phyloP scores from a whole-genome alignment of 2,329 filamentous ascomycete genomes.

The Epichloe coenophiala region DNA sequence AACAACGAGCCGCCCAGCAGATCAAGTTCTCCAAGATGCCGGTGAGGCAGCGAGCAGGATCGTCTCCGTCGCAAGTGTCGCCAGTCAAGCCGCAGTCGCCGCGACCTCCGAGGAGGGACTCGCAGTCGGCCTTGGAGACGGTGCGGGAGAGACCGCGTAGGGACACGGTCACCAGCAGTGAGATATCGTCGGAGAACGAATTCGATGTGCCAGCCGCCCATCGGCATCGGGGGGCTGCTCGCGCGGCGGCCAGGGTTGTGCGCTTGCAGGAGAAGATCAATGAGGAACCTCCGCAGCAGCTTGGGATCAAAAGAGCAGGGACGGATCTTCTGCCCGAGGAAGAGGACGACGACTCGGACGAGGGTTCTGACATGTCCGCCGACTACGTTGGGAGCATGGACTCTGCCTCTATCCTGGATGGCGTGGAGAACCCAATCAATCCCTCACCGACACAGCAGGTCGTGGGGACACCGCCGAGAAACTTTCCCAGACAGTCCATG shows the following conservation, averaged over 20 bases:
- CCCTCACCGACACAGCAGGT: constrained; percentile 42
- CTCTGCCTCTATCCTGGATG: constrained; percentile 57
- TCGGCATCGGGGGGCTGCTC: constrained; percentile 46
- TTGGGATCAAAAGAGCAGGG: constrained; percentile 29
- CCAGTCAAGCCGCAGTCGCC: constrained; percentile 44
- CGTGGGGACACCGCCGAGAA: constrained; percentile 49
- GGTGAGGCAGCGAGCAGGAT: constrained; percentile 70
- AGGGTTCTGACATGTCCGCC: constrained; percentile 48
- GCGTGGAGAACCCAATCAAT: constrained; percentile 44
- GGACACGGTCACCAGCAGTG: constrained; percentile 70
- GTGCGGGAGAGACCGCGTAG: constrained; percentile 56
- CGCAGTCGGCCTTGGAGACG: constrained; percentile 56
- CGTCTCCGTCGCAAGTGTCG: constrained; percentile 66
- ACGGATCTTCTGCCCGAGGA: constrained; percentile 43
- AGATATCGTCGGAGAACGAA: constrained; percentile 74
- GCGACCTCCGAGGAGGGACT: constrained; percentile 45
- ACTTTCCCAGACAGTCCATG: constrained; percentile 48
- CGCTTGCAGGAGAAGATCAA: constrained; percentile 25
- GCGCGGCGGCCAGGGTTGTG: constrained; percentile 34
- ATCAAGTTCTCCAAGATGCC: constrained; percentile 98
- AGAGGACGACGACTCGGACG: constrained; percentile 46
- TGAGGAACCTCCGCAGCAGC: constrained; percentile 19
- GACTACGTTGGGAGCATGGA: constrained; percentile 56
- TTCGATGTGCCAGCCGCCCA: constrained; percentile 54
- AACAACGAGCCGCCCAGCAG: constrained; percentile 67